A percentile compares a stretch with the other conserved stretches of the same genome.
Conservation (phyloP, 2,329 filamentous ascomycete species). For the Pseudohalonectria lignicola region DNA sequence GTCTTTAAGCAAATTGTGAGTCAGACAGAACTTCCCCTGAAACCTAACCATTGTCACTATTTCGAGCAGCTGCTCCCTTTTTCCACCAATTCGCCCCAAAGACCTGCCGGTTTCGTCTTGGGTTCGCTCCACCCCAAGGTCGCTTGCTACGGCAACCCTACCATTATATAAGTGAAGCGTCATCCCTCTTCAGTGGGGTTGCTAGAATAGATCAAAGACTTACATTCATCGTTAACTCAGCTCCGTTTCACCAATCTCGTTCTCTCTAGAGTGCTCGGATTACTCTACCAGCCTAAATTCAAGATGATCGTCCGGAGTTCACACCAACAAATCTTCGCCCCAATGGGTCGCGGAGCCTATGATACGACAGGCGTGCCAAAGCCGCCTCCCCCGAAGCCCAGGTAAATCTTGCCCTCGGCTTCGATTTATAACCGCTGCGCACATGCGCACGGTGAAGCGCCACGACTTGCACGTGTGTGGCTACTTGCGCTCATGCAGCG, state of each 20-base stretch:
- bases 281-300: too few relatives aligned
- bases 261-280: too few relatives aligned
- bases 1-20: conserved; percentile 1
- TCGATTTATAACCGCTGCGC: not conserved
- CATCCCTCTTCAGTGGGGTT: too few relatives aligned
- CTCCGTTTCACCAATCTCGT: too few relatives aligned
- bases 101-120: too few relatives aligned
- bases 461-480: not conserved
- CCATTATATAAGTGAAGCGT: too few relatives aligned
- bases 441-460: not conserved
- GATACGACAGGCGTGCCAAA: conserved; percentile 4
- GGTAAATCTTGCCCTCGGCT: not conserved
- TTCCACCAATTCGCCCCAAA: not conserved
- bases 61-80: not conserved
- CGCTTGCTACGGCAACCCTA: too few relatives aligned
- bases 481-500: not conserved
- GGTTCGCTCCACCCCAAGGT: too few relatives aligned
- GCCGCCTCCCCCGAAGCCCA: conserved; percentile 5
- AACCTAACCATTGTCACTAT: not conserved
- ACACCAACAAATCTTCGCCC: conserved; percentile 2
- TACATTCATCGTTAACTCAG: too few relatives aligned
- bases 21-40: too few relatives aligned
- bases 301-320: conserved; percentile 1
- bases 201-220: too few relatives aligned
- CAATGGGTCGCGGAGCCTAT: conserved; percentile 3